Base-by-base conservation (phyloP, 2,329 filamentous ascomycete genomes). In the Didymella pinodella region DNA sequence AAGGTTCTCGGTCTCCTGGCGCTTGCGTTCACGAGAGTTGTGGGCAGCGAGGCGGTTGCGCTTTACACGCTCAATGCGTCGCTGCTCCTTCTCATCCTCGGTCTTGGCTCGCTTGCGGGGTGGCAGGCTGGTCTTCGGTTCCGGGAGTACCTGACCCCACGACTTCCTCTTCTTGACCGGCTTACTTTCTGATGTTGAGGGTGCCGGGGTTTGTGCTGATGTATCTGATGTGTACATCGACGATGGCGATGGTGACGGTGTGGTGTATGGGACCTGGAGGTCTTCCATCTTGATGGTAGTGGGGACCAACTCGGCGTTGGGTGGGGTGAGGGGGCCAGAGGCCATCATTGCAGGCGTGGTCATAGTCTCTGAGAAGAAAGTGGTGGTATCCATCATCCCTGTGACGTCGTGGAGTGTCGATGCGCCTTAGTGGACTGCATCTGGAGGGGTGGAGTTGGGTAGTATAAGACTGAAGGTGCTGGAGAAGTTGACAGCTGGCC, bases 101-200 rank as follows among this genome's bases (percentile, higher is more conserved):
- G 95, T 99, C 86, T 98, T 99, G 70, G 95, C 95, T 63, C 95
- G 92, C 87, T 99, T 99, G 67, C 93, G 89, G 38, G 94, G 94
- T 61, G 94, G 94, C 7, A 98, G 87, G 74, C 94, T 96, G 31
- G 95, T 98, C 85, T 97, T 98, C 43, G 95, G 95, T 75, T 96
- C 92, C 18, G 95, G 95, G 40, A 98, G 88, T 77, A 96, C 92
- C 79, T 99, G 95, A 48, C 95, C 95, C 95, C 95, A 99, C 48
- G 95, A 98, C 82, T 98, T 99, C 72, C 95, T 86, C 87, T 97
- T 97, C 87, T 97, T 97, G 34, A 85, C 81, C 0, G 86, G 84
- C 82, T 92, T 95, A 36, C 69, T 57, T 51, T 64, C 63, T 54
- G 66, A 53, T 53, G 68, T 55, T 26, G 68, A 67, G 10, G 61